phyloP scores from a whole-genome alignment of 73 alveolate genomes.

The Symbiodinium pilosum region DNA sequence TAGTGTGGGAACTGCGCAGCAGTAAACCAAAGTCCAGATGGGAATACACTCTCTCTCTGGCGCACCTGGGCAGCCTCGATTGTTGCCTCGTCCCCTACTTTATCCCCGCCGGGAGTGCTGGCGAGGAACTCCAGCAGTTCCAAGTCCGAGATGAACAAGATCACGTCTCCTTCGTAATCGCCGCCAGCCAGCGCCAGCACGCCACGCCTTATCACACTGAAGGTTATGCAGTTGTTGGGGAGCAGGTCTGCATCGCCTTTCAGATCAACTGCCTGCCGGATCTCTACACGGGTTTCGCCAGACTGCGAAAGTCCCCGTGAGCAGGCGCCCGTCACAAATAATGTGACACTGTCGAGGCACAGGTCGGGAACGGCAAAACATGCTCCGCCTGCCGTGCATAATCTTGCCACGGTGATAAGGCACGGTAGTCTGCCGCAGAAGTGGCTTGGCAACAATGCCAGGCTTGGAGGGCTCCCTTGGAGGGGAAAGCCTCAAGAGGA shows the following conservation, averaged over 20 bases:
- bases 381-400: not conserved
- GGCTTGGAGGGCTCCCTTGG: not conserved
- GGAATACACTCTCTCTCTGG: not conserved
- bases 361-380: not conserved
- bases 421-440: not conserved
- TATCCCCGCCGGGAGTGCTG: not conserved
- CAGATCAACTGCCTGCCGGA: not conserved
- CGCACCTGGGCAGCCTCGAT: not conserved
- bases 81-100: not conserved
- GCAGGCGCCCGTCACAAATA: no score
- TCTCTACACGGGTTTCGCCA: not conserved
- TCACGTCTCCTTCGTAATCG: not conserved
- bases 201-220: not conserved
- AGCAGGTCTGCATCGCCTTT: not conserved
- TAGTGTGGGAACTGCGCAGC: not conserved
- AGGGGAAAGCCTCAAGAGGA: not conserved
- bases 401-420: not conserved
- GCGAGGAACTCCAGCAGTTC: not conserved
- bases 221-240: not conserved
- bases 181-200: slow-evolving; percentile 6
- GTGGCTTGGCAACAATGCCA: not conserved
- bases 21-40: not conserved
- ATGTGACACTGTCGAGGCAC: no score
- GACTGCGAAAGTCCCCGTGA: not conserved
- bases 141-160: not conserved